Conservation (phyloP, 768 basidiomycete genomes). For the Ramaria rubella region DNA sequence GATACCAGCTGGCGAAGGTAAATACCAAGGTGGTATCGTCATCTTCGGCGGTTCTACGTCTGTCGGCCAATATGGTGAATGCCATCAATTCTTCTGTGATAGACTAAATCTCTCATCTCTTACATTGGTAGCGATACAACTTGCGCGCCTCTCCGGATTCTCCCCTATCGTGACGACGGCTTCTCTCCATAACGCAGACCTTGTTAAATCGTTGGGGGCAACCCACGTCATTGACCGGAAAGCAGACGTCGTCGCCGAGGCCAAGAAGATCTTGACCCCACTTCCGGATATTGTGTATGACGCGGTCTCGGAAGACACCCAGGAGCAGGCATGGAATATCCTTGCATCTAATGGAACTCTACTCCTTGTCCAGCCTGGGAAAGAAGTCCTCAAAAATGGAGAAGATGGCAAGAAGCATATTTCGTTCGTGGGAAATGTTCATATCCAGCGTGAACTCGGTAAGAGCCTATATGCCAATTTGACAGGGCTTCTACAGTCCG, state of each 20-base stretch:
- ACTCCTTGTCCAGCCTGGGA: not conserved
- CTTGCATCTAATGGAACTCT: not conserved
- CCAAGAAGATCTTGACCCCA: not conserved
- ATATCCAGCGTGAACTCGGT: not conserved
- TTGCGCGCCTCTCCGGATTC: not conserved
- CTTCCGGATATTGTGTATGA: not conserved
- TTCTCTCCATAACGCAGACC: not conserved
- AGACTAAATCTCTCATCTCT: conserved; percentile 16
- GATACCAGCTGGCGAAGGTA: conserved; percentile 28
- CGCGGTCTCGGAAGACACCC: not conserved
- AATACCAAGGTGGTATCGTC: conserved; percentile 39
- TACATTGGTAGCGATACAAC: not conserved
- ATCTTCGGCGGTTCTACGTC: conserved; percentile 44
- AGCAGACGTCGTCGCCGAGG: conserved; percentile 17
- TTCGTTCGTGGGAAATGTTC: not conserved
- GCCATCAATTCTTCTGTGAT: conserved; percentile 27
- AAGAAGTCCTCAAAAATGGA: not conserved
- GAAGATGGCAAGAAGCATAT: conserved; percentile 12
- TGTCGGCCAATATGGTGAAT: conserved; percentile 44
- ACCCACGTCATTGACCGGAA: not conserved
- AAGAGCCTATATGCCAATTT: conserved; percentile 15
- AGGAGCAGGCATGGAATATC: not conserved
- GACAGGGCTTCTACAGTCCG: not conserved
- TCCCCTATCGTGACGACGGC: not conserved
- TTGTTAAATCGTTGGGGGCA: conserved; percentile 15